phyloP scores from a whole-genome alignment of 1,139 yeast species.

The Zygosaccharomyces sapae region DNA sequence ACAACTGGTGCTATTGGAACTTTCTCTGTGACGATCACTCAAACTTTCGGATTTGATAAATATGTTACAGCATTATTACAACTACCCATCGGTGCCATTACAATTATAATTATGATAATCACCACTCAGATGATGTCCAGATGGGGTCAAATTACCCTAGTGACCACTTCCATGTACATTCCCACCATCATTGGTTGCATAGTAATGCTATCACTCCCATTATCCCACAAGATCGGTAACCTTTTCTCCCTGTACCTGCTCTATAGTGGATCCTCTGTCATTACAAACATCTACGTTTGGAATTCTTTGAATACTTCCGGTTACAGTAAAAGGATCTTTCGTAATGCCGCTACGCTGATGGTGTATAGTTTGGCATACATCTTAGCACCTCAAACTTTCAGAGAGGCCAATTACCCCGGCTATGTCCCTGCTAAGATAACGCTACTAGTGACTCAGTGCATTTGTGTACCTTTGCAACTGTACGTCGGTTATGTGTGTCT shows the following conservation, averaged over 20 bases:
- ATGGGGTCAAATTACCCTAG: slow-evolving; percentile 31
- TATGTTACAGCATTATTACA: slow-evolving; percentile 42
- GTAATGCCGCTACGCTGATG: slow-evolving; percentile 55
- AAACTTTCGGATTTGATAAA: slow-evolving; percentile 44
- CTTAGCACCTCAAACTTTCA: slow-evolving; percentile 67
- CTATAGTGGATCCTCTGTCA: slow-evolving; percentile 43
- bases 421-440: slow-evolving; percentile 49
- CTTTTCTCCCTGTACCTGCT: slow-evolving; percentile 37
- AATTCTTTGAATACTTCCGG: slow-evolving; percentile 57
- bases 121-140: slow-evolving; percentile 34
- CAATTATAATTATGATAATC: slow-evolving; percentile 34
- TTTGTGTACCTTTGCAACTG: slow-evolving; percentile 38
- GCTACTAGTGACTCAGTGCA: slow-evolving; percentile 43
- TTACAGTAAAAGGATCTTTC: slow-evolving; percentile 60
- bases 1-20: slow-evolving; percentile 46
- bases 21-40: slow-evolving; percentile 47
- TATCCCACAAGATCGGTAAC: slow-evolving; percentile 36
- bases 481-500: slow-evolving; percentile 39
- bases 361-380: slow-evolving; percentile 67
- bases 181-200: slow-evolving; percentile 42
- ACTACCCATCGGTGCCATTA: slow-evolving; percentile 46
- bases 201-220: slow-evolving; percentile 44
- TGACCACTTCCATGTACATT: slow-evolving; percentile 33
- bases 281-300: slow-evolving; percentile 38
- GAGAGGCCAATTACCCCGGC: slow-evolving; percentile 49